These are phyloP conservation scores for Aureobasidium mangrovei DNA, from an alignment of 2,329 filamentous ascomycete genomes.

Conservation along the genomic window DNA sequence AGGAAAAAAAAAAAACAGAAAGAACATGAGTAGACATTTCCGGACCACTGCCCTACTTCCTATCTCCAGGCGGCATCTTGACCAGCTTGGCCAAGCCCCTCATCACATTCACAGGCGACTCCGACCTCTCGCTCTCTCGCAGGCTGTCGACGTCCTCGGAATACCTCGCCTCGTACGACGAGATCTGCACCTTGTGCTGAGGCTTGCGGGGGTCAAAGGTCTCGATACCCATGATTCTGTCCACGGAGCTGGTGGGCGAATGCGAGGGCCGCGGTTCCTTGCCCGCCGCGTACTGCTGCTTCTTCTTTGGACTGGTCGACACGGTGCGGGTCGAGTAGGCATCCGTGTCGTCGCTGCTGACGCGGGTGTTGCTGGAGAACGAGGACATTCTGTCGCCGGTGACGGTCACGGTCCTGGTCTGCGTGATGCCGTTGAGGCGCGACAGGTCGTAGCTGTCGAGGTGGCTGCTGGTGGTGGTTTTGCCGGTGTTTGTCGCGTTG, in stretches of 20 bases:
- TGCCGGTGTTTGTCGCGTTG: background rate
- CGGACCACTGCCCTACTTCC: background rate
- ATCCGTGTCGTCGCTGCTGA: background rate
- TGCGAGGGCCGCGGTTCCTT: background rate
- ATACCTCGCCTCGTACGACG: background rate
- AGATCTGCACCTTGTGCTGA: constrained; percentile 7
- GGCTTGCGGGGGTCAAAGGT: background rate
- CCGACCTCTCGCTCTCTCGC: background rate
- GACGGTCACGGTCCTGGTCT: constrained; percentile 23
- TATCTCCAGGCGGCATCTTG: background rate
- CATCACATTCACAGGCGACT: background rate
- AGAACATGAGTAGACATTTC: too few species aligned
- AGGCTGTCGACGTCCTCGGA: constrained; percentile 4
- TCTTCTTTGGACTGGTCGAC: background rate
- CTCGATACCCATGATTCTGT: constrained; percentile 4
- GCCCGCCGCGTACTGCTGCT: background rate
- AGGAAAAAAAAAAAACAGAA: too few species aligned
- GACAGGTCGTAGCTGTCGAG: constrained; percentile 6
- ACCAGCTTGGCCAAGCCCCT: background rate
- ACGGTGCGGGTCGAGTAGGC: constrained; percentile 3
- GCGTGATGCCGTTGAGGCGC: constrained; percentile 21
- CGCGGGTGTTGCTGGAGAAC: background rate
- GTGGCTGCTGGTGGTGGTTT: background rate
- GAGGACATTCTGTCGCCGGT: constrained; percentile 6
- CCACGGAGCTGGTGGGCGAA: background rate